phyloP scores from a whole-genome alignment of 2,329 filamentous ascomycete species.

The Penicillium sp. region DNA sequence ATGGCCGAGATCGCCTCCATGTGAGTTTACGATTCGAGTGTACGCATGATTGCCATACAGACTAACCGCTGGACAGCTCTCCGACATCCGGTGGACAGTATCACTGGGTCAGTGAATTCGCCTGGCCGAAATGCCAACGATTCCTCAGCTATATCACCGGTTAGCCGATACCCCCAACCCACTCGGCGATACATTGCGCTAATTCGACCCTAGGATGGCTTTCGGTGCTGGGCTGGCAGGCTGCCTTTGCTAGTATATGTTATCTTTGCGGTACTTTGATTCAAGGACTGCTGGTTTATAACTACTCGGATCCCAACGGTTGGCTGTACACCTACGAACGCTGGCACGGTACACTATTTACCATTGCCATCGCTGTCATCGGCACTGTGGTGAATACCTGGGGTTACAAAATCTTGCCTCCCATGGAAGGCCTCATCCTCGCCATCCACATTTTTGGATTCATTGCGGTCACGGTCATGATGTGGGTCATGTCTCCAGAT shows the following conservation, averaged over 20 bases:
- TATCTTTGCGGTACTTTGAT: slow-evolving; percentile 36
- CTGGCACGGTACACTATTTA: slow-evolving; percentile 46
- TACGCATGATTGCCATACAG: background rate
- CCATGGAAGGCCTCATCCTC: slow-evolving; percentile 51
- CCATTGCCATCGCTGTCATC: slow-evolving; percentile 48
- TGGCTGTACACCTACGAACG: slow-evolving; percentile 23
- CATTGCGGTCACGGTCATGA: slow-evolving; percentile 40
- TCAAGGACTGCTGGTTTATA: slow-evolving; percentile 36
- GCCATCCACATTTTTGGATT: slow-evolving; percentile 49
- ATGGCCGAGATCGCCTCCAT: slow-evolving; percentile 43
- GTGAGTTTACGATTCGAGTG: slow-evolving; percentile 18
- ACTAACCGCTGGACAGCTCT: slow-evolving; percentile 23
- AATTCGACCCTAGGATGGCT: slow-evolving; percentile 31
- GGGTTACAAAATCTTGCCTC: slow-evolving; percentile 45
- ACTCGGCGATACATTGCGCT: background rate
- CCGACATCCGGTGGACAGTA: slow-evolving; percentile 42
- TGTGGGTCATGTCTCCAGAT: slow-evolving; percentile 31
- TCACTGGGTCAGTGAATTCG: slow-evolving; percentile 42
- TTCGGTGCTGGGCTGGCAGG: slow-evolving; percentile 39
- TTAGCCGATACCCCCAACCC: slow-evolving; percentile 6
- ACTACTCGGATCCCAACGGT: slow-evolving; percentile 24
- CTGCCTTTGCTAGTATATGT: slow-evolving; percentile 33
- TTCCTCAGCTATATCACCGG: slow-evolving; percentile 40
- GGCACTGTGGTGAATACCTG: slow-evolving; percentile 52
- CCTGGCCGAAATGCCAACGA: slow-evolving; percentile 31